Conservation (phyloP, 2,329 filamentous ascomycete species). For the Neopestalotiopsis clavispora region DNA sequence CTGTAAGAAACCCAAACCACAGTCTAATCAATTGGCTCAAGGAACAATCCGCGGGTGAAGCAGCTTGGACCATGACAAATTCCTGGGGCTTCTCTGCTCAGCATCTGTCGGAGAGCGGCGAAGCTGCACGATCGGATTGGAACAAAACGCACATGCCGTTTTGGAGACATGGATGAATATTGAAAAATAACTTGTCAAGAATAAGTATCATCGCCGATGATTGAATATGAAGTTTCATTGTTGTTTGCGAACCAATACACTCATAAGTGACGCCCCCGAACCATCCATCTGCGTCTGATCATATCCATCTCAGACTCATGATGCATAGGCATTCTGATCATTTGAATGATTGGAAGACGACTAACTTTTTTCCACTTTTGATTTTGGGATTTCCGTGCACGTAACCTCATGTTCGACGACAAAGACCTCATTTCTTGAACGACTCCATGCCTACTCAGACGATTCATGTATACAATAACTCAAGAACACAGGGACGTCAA, state of each 20-base stretch:
- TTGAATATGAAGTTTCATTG: too few species aligned
- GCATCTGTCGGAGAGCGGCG: background rate
- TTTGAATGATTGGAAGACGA: too few species aligned
- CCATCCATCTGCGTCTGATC: conserved; percentile 21
- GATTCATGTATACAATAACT: background rate
- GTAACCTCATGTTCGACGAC: too few species aligned
- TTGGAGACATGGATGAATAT: background rate
- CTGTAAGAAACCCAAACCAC: background rate
- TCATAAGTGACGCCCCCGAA: conserved; percentile 19
- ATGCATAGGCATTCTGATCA: conserved; percentile 15
- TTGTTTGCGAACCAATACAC: too few species aligned
- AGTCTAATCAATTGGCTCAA: background rate
- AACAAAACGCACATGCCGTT: background rate
- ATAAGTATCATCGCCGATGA: background rate
- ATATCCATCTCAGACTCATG: conserved; percentile 24
- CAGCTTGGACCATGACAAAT: background rate
- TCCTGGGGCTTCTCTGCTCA: background rate
- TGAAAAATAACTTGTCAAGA: background rate
- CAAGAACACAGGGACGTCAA: background rate
- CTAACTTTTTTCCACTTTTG: too few species aligned
- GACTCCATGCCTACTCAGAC: too few species aligned
- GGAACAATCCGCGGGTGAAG: background rate
- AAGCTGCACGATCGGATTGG: background rate
- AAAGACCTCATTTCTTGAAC: too few species aligned
- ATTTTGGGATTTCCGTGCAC: too few species aligned